Conservation (phyloP, 2,329 filamentous ascomycete species). For the Plenodomus tracheiphilus region DNA sequence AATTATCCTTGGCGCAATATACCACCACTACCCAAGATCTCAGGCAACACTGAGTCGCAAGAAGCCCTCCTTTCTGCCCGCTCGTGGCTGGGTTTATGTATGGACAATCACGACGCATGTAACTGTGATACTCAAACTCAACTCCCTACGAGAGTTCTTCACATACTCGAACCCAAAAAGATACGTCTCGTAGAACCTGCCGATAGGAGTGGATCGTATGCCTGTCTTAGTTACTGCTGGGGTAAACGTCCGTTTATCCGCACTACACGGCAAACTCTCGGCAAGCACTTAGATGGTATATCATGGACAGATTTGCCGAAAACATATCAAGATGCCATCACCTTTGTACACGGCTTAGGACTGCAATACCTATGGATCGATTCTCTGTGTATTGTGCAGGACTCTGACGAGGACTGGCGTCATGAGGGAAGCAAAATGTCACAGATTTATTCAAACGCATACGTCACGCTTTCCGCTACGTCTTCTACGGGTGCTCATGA, state of each 20-base stretch:
- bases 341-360: constrained; percentile 7
- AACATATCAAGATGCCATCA: constrained; percentile 15
- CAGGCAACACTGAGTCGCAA: constrained; percentile 3
- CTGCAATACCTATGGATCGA: constrained; percentile 21
- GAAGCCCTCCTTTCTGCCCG: neutral
- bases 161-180: neutral
- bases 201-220: constrained; percentile 1
- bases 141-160: constrained; percentile 3
- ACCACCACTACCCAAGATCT: neutral
- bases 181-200: neutral
- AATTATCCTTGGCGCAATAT: neutral
- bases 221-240: constrained; percentile 10
- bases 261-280: neutral
- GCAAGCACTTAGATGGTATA: neutral
- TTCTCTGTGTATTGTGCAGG: constrained; percentile 13
- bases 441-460: constrained; percentile 1
- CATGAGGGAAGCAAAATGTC: constrained; percentile 10
- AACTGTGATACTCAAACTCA: too few relatives aligned
- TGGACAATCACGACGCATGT: neutral
- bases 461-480: constrained; percentile 1
- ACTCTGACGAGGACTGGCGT: constrained; percentile 12
- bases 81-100: neutral
- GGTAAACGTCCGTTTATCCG: neutral
- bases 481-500: neutral
- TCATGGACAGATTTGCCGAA: constrained; percentile 6